A percentile compares a stretch with the other conserved stretches of the same genome.
phyloP scores from a whole-genome alignment of 2,329 filamentous ascomycete genomes.

The Trichoderma pleuroti region DNA sequence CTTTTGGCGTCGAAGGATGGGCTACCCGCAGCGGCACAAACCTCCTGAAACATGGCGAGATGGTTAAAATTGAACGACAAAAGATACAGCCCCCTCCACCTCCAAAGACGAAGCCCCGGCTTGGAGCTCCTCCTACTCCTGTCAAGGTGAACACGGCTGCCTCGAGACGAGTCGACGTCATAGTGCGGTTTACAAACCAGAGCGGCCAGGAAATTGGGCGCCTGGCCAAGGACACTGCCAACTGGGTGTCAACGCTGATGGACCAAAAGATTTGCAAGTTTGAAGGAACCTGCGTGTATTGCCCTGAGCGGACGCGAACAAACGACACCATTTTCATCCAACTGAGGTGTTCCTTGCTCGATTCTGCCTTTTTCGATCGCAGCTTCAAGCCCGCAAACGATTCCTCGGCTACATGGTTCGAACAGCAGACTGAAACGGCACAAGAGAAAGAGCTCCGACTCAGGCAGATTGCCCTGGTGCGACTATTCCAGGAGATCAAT shows the following conservation, averaged over 20 bases:
- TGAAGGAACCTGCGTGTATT: conserved; percentile 83
- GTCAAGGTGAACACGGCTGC: conserved; percentile 45
- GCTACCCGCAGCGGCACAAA: conserved; percentile 76
- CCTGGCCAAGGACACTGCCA: conserved; percentile 78
- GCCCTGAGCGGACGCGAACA: conserved; percentile 76
- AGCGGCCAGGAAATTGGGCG: conserved; percentile 80
- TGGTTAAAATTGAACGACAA: conserved; percentile 81
- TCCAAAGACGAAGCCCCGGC: conserved; percentile 43
- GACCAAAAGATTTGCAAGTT: conserved; percentile 88
- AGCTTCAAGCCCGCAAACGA: conserved; percentile 63
- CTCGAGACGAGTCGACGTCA: conserved; percentile 71
- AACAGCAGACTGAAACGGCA: conserved; percentile 73
- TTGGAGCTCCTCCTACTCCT: conserved; percentile 34
- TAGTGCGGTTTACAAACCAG: conserved; percentile 85
- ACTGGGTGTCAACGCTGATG: conserved; percentile 88
- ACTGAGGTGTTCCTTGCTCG: conserved; percentile 71
- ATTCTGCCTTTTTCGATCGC: conserved; percentile 65
- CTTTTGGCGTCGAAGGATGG: conserved; percentile 90
- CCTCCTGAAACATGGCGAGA: conserved; percentile 75
- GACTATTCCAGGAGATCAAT: conserved; percentile 84
- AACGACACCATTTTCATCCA: conserved; percentile 96
- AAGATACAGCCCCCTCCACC: conserved; percentile 61
- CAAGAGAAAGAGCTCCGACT: conserved; percentile 82
- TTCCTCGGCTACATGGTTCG: conserved; percentile 69
- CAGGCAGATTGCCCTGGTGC: conserved; percentile 83